A percentile compares a stretch with the other conserved stretches of the same genome.
These are phyloP conservation scores for Clarireedia sp. DNA, from an alignment of 2,329 filamentous ascomycete species.

Conservation along the genomic window DNA sequence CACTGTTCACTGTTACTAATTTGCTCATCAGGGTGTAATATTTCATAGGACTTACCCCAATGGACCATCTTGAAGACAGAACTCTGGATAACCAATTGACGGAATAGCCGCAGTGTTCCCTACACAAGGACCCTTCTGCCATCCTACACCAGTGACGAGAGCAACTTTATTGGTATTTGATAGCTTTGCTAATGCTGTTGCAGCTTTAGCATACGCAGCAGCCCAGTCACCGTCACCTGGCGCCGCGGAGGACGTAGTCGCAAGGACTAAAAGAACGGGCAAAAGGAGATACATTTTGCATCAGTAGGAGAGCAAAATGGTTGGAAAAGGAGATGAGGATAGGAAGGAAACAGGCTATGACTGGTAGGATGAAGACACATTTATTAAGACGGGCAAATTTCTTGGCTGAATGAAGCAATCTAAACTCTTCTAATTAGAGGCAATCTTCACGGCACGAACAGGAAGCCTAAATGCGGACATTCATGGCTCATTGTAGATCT, in stretches of 20 bases:
- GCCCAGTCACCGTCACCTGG: constrained; percentile 44
- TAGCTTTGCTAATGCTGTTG: constrained; percentile 58
- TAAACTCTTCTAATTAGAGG: no score
- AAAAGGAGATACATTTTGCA: constrained; percentile 1
- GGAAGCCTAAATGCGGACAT: no score
- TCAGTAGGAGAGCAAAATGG: not conserved
- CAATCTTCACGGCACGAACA: no score
- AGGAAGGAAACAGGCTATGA: not conserved
- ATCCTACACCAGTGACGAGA: constrained; percentile 70
- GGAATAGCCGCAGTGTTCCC: constrained; percentile 51
- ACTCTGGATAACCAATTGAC: constrained; percentile 58
- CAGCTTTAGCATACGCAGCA: constrained; percentile 62
- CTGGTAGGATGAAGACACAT: no score
- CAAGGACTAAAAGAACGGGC: constrained; percentile 13
- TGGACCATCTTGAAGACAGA: constrained; percentile 77
- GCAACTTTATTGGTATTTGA: constrained; percentile 70
- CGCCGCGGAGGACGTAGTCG: constrained; percentile 11
- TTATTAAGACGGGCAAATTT: no score
- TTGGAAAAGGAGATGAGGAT: not conserved
- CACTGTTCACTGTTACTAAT: constrained; percentile 15
- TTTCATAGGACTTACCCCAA: constrained; percentile 41
- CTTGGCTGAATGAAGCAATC: no score
- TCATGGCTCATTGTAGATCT: not conserved
- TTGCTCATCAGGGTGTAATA: not conserved
- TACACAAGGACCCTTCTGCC: constrained; percentile 63